Percentiles rank a stretch among this genome's conserved stretches.
Evolutionary conservation across 2,329 filamentous ascomycete species (phyloP).

Genomic region (Paraphaeosphaeria sporulosa): DNA sequence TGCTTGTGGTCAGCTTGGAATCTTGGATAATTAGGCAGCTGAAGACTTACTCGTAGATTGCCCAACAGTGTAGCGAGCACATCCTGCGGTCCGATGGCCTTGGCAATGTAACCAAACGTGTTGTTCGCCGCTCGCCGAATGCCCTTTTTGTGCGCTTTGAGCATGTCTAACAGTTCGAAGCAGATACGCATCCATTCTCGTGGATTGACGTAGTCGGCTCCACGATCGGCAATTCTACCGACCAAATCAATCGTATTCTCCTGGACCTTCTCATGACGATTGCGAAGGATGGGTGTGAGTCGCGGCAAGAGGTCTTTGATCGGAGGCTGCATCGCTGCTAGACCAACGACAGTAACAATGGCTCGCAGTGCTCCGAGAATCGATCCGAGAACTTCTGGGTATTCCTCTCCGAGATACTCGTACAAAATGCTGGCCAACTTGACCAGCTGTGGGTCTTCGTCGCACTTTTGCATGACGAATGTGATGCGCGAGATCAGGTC

Average conservation of each 20-base stretch:
- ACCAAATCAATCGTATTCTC: slow-evolving; percentile 99
- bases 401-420: slow-evolving; percentile 98
- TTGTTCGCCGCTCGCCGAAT: slow-evolving; percentile 98
- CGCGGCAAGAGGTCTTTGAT: slow-evolving; percentile 96
- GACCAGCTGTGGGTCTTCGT: slow-evolving; percentile 93
- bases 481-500: slow-evolving; percentile 97
- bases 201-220: slow-evolving; percentile 94
- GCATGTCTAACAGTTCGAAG: slow-evolving; percentile 98
- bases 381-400: slow-evolving; percentile 95
- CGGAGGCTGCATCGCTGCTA: slow-evolving; percentile 96
- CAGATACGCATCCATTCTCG: slow-evolving; percentile 99
- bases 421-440: slow-evolving; percentile 95
- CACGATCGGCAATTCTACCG: slow-evolving; percentile 95
- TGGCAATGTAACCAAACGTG: slow-evolving; percentile 99
- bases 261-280: slow-evolving; percentile 98
- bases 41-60: slow-evolving; percentile 77
- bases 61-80: slow-evolving; percentile 94
- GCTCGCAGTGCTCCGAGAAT: slow-evolving; percentile 94
- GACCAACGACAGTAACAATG: slow-evolving; percentile 97
- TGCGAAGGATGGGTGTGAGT: slow-evolving; percentile 95
- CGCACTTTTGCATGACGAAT: slow-evolving; percentile 99
- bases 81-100: slow-evolving; percentile 97
- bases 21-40: background rate
- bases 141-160: slow-evolving; percentile 99
- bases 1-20: slow-evolving; percentile 70